Conservation (phyloP, 495 filamentous ascomycete genomes). For the Aspergillus asperescens region DNA sequence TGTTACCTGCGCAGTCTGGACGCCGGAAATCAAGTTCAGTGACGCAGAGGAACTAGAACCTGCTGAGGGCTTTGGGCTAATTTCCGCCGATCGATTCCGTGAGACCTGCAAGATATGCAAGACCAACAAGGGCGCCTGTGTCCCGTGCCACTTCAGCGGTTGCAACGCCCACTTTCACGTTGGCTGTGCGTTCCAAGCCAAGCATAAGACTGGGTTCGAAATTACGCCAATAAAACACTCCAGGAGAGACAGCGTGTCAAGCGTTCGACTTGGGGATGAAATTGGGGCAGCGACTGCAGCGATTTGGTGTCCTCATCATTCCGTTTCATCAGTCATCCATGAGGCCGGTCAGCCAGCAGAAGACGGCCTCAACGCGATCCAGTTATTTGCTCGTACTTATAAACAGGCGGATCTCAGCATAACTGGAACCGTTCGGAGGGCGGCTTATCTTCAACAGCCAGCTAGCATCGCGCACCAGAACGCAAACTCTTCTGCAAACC, state of each 20-base stretch:
- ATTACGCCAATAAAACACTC: constrained; percentile 85
- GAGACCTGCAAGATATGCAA: constrained; percentile 80
- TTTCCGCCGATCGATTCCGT: constrained; percentile 62
- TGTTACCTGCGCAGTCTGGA: constrained; percentile 85
- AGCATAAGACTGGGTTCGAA: constrained; percentile 82
- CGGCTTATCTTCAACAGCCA: constrained; percentile 57
- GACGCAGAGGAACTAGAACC: constrained; percentile 73
- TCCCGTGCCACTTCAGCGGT: constrained; percentile 61
- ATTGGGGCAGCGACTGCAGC: constrained; percentile 69
- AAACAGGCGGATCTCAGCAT: constrained; percentile 90
- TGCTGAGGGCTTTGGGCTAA: constrained; percentile 79
- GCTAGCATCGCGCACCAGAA: constrained; percentile 32
- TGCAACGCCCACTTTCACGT: constrained; percentile 82
- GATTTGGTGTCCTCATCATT: constrained; percentile 88
- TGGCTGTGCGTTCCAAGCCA: constrained; percentile 79
- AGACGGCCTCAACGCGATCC: constrained; percentile 63
- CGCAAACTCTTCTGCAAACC: constrained; percentile 21
- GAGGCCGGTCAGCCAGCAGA: constrained; percentile 66
- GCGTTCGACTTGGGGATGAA: constrained; percentile 71
- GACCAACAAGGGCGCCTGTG: constrained; percentile 64
- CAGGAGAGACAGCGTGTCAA: constrained; percentile 65
- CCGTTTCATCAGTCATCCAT: constrained; percentile 64
- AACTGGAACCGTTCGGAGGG: constrained; percentile 88
- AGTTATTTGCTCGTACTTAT: constrained; percentile 78
- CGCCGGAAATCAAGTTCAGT: constrained; percentile 85